Conservation (phyloP, 2,329 filamentous ascomycete genomes). For the Aspergillus ruber region DNA sequence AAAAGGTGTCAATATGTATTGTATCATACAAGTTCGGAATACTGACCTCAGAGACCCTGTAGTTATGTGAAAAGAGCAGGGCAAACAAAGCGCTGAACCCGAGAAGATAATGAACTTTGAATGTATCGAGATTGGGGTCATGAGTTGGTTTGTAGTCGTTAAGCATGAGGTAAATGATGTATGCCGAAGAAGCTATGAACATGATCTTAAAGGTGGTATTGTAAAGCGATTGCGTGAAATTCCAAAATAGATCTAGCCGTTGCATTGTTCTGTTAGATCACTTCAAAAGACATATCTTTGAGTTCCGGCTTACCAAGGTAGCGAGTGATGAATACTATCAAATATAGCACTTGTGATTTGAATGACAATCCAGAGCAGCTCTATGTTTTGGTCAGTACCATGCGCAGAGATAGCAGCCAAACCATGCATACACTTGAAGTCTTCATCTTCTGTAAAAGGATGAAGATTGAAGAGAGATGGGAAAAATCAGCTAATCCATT, state of each 20-base stretch:
- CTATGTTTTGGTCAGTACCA: slow-evolving; percentile 41
- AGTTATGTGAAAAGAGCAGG: slow-evolving; percentile 77
- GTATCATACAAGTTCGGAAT: background rate
- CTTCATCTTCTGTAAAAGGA: slow-evolving; percentile 94
- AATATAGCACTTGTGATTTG: slow-evolving; percentile 94
- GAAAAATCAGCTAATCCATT: slow-evolving; percentile 74
- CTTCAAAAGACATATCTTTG: background rate
- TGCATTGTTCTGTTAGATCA: background rate
- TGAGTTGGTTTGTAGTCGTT: slow-evolving; percentile 96
- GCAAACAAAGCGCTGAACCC: slow-evolving; percentile 73
- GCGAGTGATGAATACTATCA: slow-evolving; percentile 86
- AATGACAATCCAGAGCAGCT: slow-evolving; percentile 97
- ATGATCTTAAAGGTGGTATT: slow-evolving; percentile 94
- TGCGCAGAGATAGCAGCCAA: background rate
- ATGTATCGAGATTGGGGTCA: slow-evolving; percentile 94
- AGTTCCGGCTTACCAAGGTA: slow-evolving; percentile 64
- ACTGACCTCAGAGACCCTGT: slow-evolving; percentile 61
- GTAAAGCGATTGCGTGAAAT: slow-evolving; percentile 73
- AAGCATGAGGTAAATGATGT: slow-evolving; percentile 97
- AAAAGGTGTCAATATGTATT: background rate
- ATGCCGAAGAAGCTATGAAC: slow-evolving; percentile 83
- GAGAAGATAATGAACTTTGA: slow-evolving; percentile 91
- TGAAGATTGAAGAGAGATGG: slow-evolving; percentile 88
- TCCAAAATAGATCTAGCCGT: slow-evolving; percentile 72
- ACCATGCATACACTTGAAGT: slow-evolving; percentile 66